phyloP scores from a whole-genome alignment of 805 yeast species.

The Suhomyces sp. region DNA sequence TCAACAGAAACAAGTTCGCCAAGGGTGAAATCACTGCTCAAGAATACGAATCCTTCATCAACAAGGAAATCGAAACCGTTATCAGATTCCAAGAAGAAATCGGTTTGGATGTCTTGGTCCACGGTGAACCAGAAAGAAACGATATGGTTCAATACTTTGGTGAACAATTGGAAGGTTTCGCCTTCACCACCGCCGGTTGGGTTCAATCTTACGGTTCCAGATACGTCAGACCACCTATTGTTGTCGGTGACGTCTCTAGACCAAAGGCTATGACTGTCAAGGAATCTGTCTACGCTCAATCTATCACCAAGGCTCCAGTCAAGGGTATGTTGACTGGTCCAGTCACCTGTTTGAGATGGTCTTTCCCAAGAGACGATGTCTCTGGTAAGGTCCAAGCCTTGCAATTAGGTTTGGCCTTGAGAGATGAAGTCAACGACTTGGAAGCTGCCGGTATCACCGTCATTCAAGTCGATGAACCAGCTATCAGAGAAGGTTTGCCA shows the following conservation, averaged over 20 bases:
- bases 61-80: constrained; percentile 92
- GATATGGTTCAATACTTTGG: constrained; percentile 99
- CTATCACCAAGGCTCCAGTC: constrained; percentile 91
- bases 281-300: constrained; percentile 99
- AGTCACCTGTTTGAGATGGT: constrained; percentile 99
- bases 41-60: constrained; percentile 94
- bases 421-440: constrained; percentile 97
- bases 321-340: constrained; percentile 99
- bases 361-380: constrained; percentile 99
- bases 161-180: constrained; percentile 97
- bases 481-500: constrained; percentile 99
- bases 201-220: constrained; percentile 99
- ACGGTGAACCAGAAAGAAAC: constrained; percentile 99
- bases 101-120: constrained; percentile 96
- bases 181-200: constrained; percentile 99
- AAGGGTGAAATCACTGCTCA: constrained; percentile 95
- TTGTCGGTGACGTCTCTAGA: constrained; percentile 98
- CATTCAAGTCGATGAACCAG: constrained; percentile 99
- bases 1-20: constrained; percentile 96
- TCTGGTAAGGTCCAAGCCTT: constrained; percentile 90
- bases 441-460: constrained; percentile 98
- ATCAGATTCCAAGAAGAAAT: constrained; percentile 99
- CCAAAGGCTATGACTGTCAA: constrained; percentile 98
- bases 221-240: constrained; percentile 99
- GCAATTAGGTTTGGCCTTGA: constrained; percentile 95